A percentile compares a stretch with the other conserved stretches of the same genome.
phyloP scores from a whole-genome alignment of 164 flowering plant species.

The Sedum album region DNA sequence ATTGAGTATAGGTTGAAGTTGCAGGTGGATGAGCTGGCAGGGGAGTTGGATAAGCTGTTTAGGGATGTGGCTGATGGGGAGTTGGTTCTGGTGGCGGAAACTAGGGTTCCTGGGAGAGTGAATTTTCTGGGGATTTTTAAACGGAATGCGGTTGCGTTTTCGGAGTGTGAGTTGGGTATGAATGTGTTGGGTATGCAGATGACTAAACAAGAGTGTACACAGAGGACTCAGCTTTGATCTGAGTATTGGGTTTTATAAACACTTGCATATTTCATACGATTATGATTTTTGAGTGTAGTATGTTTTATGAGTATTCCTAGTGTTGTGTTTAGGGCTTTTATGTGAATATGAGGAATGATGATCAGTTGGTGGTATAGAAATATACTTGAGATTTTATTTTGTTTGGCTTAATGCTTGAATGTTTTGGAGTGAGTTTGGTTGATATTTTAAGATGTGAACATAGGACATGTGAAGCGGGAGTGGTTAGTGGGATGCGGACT shows the following conservation, averaged over 20 bases:
- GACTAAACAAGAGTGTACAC: conserved; percentile 24
- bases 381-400: background rate
- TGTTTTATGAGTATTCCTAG: background rate
- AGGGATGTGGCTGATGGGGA: conserved; percentile 30
- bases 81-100: conserved; percentile 19
- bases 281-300: no score
- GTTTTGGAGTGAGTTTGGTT: no score
- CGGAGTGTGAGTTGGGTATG: conserved; percentile 29
- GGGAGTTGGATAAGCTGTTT: conserved; percentile 15
- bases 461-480: background rate
- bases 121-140: conserved; percentile 27
- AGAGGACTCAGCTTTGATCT: conserved; percentile 24
- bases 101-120: conserved; percentile 38
- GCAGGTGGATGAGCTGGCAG: conserved; percentile 26
- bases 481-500: background rate
- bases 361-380: no score
- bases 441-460: no score
- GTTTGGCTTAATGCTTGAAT: background rate
- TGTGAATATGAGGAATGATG: background rate
- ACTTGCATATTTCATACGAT: no score
- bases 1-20: conserved; percentile 17
- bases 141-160: conserved; percentile 25
- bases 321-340: background rate
- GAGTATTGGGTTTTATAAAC: no score
- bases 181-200: conserved; percentile 25